Evolutionary conservation across 2,329 filamentous ascomycete genomes (phyloP), one percentile per base, ranked within the genome.

Genomic region (Hypoxylon sp.): DNA sequence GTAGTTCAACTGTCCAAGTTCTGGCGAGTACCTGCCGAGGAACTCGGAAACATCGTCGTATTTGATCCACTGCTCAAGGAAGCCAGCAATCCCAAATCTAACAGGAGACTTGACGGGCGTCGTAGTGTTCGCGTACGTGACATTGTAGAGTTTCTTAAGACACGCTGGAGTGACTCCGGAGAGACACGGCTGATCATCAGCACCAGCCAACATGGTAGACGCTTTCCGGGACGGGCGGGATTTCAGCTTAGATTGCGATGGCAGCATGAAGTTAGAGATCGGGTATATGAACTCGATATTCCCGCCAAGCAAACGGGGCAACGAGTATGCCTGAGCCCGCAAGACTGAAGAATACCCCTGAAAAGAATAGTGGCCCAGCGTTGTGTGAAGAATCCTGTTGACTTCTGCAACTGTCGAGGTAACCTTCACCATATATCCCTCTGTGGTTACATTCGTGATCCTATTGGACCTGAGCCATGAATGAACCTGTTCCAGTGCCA

Each of bases 231-330:
- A 40, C 17, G 61, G 20, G 6, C 25, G 54, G 37, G 51, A n/a
- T 37, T 35, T 68, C 1, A 63, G 20, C 25, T 31, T 68, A 1
- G 59, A 64, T 22, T 63, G 61, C 17, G 61, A 46, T 1, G 83
- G 83, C 2, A 79, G 77, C 81, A 86, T 83, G 63, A 87, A 87
- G 77, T 86, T 83, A 63, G 80, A 77, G 46, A 86, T 74, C 0
- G 85, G 85, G 44, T 85, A 81, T 30, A 87, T 77, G 66, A 86
- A 86, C 59, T 79, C 80, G 59, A 87, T 79, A 61, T 79, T 74
- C 1, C 75, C 71, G 1, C 76, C 72, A 4, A 87, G 76, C 3
- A 74, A 68, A 3, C 77, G 77, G 0, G 85, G 85, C 1, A 86
- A 75, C 1, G 79, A 79, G 70, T 87, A 86, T 17, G 81, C 76